phyloP scores from a whole-genome alignment of 352 stramenopile species.

The Pythium folliculosum region DNA sequence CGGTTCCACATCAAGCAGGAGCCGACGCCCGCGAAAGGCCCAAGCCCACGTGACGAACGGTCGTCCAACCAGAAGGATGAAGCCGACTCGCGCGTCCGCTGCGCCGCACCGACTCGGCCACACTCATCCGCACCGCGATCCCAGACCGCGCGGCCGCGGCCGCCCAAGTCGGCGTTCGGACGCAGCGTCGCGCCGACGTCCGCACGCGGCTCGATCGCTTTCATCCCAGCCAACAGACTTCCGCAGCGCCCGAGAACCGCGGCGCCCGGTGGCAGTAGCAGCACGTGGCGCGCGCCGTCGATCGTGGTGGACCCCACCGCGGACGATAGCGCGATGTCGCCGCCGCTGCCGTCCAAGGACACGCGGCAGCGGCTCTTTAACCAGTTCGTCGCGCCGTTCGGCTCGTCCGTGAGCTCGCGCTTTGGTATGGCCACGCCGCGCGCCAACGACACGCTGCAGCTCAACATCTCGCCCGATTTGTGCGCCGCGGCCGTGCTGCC shows the following conservation, averaged over 20 bases:
- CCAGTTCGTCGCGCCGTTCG: conserved; percentile 33
- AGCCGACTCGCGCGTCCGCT: not conserved
- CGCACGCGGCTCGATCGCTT: not conserved
- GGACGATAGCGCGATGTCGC: not conserved
- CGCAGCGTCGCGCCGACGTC: conserved; percentile 1
- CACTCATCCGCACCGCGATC: not conserved
- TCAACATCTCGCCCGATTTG: conserved; percentile 33
- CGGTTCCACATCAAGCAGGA: conserved; percentile 1
- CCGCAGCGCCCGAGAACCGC: not conserved
- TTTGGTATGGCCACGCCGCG: conserved; percentile 23
- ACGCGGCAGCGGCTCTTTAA: conserved; percentile 14
- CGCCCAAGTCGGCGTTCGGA: conserved; percentile 16
- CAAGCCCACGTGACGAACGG: not conserved
- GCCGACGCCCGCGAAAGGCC: too few relatives aligned
- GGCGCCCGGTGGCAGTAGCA: not conserved
- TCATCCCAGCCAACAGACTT: not conserved
- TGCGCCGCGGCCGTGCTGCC: conserved; percentile 22
- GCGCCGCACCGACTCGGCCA: not conserved
- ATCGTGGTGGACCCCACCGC: not conserved
- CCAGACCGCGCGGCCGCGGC: not conserved
- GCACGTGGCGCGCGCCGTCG: not conserved
- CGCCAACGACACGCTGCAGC: conserved; percentile 13
- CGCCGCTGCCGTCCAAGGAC: conserved; percentile 1
- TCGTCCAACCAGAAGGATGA: conserved; percentile 7
- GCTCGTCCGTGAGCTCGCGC: conserved; percentile 34